phyloP scores from a whole-genome alignment of 164 flowering plant genomes.

The Saururus chinensis region DNA sequence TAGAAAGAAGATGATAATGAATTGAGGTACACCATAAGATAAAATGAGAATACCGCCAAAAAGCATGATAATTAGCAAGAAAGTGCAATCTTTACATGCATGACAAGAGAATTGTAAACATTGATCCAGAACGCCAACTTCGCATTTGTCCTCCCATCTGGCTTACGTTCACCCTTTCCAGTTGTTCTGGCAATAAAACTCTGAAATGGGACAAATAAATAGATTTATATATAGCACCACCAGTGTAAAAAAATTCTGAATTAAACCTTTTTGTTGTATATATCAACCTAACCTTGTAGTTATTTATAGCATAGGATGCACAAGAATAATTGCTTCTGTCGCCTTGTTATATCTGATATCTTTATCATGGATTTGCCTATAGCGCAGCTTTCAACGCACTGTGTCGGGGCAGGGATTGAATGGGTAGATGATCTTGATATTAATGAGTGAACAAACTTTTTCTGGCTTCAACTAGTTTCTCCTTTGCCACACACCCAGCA shows the following conservation, averaged over 20 bases:
- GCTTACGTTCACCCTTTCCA: constrained; percentile 52
- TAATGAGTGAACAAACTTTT: constrained; percentile 33
- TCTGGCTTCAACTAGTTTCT: constrained; percentile 29
- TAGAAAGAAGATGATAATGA: constrained; percentile 4
- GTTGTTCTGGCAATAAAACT: constrained; percentile 64
- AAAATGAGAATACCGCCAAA: constrained; percentile 1
- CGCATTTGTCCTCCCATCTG: constrained; percentile 62
- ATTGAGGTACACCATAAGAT: background rate
- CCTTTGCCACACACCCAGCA: constrained; percentile 49
- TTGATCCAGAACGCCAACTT: constrained; percentile 90
- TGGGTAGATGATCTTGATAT: constrained; percentile 49
- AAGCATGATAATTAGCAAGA: background rate
- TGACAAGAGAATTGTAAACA: constrained; percentile 71
- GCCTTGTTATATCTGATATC: constrained; percentile 55
- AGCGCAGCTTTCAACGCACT: constrained; percentile 27
- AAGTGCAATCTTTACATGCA: constrained; percentile 56
- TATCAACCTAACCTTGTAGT: constrained; percentile 55
- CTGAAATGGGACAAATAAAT: constrained; percentile 30
- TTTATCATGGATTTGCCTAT: constrained; percentile 48
- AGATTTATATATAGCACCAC: background rate
- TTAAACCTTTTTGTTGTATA: background rate
- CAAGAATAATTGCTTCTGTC: constrained; percentile 48
- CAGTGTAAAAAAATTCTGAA: background rate
- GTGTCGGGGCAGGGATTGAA: constrained; percentile 30
- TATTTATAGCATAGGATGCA: constrained; percentile 65